Conservation (phyloP, 1,284 basidiomycete genomes). For the Cutaneotrichosporon cyanovorans region DNA sequence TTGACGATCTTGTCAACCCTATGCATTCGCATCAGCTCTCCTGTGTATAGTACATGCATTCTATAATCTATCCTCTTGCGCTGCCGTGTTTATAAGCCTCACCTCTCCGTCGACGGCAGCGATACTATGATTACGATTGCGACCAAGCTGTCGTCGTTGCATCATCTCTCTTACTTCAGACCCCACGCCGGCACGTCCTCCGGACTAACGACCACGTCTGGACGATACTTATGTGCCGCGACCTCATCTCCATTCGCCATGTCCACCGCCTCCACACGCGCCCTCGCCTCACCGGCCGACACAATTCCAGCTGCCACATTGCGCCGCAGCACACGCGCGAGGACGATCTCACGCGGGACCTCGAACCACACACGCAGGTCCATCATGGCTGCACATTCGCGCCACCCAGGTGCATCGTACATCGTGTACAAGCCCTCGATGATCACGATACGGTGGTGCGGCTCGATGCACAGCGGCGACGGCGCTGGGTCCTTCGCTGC, state of each 20-base stretch:
- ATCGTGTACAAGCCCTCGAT: constrained; percentile 80
- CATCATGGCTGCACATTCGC: constrained; percentile 56
- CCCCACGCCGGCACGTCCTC: constrained; percentile 2
- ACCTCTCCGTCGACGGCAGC: too few relatives aligned
- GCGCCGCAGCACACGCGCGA: constrained; percentile 56
- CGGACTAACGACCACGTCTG: constrained; percentile 17
- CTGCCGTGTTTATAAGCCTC: too few relatives aligned
- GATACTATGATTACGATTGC: too few relatives aligned
- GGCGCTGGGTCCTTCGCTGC: constrained; percentile 49
- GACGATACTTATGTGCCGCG: constrained; percentile 8
- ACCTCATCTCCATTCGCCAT: constrained; percentile 27
- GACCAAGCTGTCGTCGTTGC: too few relatives aligned
- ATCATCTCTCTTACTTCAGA: too few relatives aligned
- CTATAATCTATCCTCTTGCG: too few relatives aligned
- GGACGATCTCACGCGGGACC: constrained; percentile 56
- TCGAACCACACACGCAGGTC: constrained; percentile 75
- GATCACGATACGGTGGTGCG: constrained; percentile 64
- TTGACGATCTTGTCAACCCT: too few relatives aligned
- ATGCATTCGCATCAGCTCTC: too few relatives aligned
- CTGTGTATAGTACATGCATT: too few relatives aligned
- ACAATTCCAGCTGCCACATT: constrained; percentile 35
- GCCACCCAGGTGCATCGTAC: constrained; percentile 66
- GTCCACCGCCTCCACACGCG: constrained; percentile 21
- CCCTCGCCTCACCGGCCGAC: background rate
- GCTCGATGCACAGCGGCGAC: constrained; percentile 52